Conservation (phyloP, 108 stramenopile species). For the Nitzschia sp. region DNA sequence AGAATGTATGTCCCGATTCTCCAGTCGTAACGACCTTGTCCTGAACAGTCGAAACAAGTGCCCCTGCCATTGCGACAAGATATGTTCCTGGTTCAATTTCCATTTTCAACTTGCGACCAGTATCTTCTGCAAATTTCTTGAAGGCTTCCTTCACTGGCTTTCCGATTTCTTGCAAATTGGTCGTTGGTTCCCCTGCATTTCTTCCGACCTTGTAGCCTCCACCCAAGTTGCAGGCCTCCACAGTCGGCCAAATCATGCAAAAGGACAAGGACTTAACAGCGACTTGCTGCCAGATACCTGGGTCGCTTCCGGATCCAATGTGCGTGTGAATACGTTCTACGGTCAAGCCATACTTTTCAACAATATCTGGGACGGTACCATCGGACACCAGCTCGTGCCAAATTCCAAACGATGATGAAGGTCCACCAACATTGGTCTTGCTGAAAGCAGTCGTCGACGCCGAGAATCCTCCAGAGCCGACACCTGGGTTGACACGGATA, state of each 20-base stretch:
- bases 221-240: conserved; percentile 89
- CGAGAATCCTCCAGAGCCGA: conserved; percentile 96
- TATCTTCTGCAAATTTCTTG: conserved; percentile 79
- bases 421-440: conserved; percentile 99
- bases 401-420: conserved; percentile 93
- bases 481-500: conserved; percentile 96
- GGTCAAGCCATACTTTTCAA: conserved; percentile 83
- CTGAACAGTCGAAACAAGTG: conserved; percentile 89
- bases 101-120: conserved; percentile 86
- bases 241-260: conserved; percentile 82
- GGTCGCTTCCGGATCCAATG: conserved; percentile 97
- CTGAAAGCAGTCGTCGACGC: conserved; percentile 78
- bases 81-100: conserved; percentile 99
- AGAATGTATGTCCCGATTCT: conserved; percentile 70
- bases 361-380: conserved; percentile 83
- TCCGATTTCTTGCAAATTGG: conserved; percentile 93
- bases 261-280: conserved; percentile 88
- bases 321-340: conserved; percentile 98
- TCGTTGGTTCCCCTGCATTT: conserved; percentile 87
- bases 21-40: conserved; percentile 81
- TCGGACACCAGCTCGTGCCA: conserved; percentile 87
- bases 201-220: conserved; percentile 99
- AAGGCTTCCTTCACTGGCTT: conserved; percentile 89
- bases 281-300: conserved; percentile 94
- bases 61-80: conserved; percentile 95